Percentiles rank a stretch among this genome's conserved stretches.
Conservation (phyloP, 139 green algal genomes). For the Chlorella ohadii region DNA sequence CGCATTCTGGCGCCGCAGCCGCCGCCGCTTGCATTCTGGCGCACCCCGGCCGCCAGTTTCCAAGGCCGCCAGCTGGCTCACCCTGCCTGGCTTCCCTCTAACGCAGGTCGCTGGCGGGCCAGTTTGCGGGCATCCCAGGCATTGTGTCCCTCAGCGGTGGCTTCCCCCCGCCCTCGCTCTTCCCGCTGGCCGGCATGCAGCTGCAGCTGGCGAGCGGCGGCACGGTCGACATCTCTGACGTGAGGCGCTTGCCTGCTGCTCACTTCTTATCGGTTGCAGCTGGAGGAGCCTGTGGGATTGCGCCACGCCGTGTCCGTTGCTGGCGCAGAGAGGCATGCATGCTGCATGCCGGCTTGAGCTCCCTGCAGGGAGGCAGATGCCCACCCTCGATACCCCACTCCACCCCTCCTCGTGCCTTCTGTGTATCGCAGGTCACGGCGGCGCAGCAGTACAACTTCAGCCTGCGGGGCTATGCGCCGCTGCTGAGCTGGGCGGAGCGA, state of each 20-base stretch:
- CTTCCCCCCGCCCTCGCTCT: constrained; percentile 31
- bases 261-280: too few species aligned
- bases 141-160: constrained; percentile 29
- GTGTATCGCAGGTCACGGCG: background rate
- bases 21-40: too few species aligned
- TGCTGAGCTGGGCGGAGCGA: constrained; percentile 44
- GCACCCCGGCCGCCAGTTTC: background rate
- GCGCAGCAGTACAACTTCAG: constrained; percentile 63
- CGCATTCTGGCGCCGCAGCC: background rate
- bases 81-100: background rate
- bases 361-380: too few species aligned
- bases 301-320: too few species aligned
- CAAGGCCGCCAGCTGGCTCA: background rate
- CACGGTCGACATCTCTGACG: background rate
- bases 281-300: too few species aligned
- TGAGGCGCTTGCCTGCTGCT: background rate
- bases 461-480: constrained; percentile 36
- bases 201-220: constrained; percentile 8
- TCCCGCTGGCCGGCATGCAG: constrained; percentile 19
- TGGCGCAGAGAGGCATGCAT: too few species aligned
- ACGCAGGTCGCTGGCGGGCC: constrained; percentile 21
- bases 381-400: too few species aligned
- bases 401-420: background rate
- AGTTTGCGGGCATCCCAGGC: constrained; percentile 20
- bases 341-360: too few species aligned